A percentile compares a stretch with the other conserved stretches of the same genome.
Conservation (phyloP, 2,329 filamentous ascomycete genomes). For the Apiospora hydei region DNA sequence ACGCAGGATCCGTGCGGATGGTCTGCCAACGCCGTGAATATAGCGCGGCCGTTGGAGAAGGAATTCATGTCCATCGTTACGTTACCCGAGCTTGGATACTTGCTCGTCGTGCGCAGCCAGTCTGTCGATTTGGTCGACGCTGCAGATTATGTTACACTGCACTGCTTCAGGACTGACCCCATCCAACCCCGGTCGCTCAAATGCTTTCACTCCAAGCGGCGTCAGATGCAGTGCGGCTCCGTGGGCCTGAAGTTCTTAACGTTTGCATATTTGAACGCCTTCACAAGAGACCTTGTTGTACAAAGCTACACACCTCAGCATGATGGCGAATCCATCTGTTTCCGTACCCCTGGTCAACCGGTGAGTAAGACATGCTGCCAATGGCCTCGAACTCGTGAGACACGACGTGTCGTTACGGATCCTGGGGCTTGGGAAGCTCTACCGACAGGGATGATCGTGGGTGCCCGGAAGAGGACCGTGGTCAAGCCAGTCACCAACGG, state of each 20-base stretch:
- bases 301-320: slow-evolving; percentile 66
- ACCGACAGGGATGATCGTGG: slow-evolving; percentile 66
- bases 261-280: slow-evolving; percentile 66
- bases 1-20: slow-evolving; percentile 52
- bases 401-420: slow-evolving; percentile 61
- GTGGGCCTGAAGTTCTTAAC: slow-evolving; percentile 68
- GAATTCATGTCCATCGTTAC: slow-evolving; percentile 66
- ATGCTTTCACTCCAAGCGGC: slow-evolving; percentile 62
- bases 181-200: slow-evolving; percentile 67
- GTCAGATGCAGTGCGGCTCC: slow-evolving; percentile 60
- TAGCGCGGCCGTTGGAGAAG: slow-evolving; percentile 46
- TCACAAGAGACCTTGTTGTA: slow-evolving; percentile 68
- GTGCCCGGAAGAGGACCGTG: slow-evolving; percentile 59
- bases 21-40: slow-evolving; percentile 56
- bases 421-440: slow-evolving; percentile 72
- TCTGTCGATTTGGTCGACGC: slow-evolving; percentile 70
- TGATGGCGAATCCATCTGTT: slow-evolving; percentile 63
- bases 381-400: slow-evolving; percentile 60
- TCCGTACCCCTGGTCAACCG: slow-evolving; percentile 53
- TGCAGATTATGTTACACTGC: slow-evolving; percentile 60
- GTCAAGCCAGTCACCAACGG: slow-evolving; percentile 34
- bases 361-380: slow-evolving; percentile 54
- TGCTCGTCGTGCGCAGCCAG: slow-evolving; percentile 65
- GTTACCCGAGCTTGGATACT: slow-evolving; percentile 63
- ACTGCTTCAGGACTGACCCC: slow-evolving; percentile 66